Percentiles rank a stretch among this genome's conserved stretches.
These are phyloP conservation scores for Pestalotiopsis sp. DNA, from an alignment of 2,329 filamentous ascomycete species.

Conservation along the genomic window DNA sequence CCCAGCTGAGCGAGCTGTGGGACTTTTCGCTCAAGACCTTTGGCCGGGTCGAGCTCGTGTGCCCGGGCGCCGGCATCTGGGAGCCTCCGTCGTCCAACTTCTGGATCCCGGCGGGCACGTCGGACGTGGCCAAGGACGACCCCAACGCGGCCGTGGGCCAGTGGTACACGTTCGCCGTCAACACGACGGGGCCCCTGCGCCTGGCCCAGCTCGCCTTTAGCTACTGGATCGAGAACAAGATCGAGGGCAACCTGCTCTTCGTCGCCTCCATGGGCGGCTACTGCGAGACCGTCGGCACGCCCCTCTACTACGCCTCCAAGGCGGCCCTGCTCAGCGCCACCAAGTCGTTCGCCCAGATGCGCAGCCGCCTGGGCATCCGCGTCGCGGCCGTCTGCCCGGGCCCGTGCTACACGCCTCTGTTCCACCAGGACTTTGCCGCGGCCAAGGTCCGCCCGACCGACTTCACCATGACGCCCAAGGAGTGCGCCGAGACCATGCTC, in stretches of 20 bases:
- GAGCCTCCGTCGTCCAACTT: conserved; percentile 25
- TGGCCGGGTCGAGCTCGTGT: conserved; percentile 22
- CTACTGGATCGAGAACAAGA: conserved; percentile 31
- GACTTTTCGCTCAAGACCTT: conserved; percentile 21
- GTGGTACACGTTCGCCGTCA: conserved; percentile 25
- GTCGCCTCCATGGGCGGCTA: conserved; percentile 32
- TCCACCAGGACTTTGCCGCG: conserved; percentile 32
- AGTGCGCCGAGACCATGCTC: conserved; percentile 36
- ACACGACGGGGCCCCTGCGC: conserved; percentile 24
- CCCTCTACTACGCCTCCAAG: conserved; percentile 34
- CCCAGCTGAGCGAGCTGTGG: conserved; percentile 29
- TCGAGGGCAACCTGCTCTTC: conserved; percentile 29
- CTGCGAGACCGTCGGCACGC: conserved; percentile 29
- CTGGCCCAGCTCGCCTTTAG: conserved; percentile 29
- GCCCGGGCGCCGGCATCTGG: conserved; percentile 24
- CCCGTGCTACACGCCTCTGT: conserved; percentile 35
- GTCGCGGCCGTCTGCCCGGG: conserved; percentile 36
- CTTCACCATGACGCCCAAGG: conserved; percentile 31
- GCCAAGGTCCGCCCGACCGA: conserved; percentile 28
- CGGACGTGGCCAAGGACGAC: conserved; percentile 18
- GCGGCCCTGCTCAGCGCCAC: conserved; percentile 25
- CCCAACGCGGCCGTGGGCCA: conserved; percentile 18
- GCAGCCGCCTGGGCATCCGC: conserved; percentile 35
- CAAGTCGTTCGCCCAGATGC: conserved; percentile 29
- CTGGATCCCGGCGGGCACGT: conserved; percentile 25